A percentile compares a stretch with the other conserved stretches of the same genome.
Conservation (phyloP, 768 basidiomycete species). For the Lentinula aciculospora region DNA sequence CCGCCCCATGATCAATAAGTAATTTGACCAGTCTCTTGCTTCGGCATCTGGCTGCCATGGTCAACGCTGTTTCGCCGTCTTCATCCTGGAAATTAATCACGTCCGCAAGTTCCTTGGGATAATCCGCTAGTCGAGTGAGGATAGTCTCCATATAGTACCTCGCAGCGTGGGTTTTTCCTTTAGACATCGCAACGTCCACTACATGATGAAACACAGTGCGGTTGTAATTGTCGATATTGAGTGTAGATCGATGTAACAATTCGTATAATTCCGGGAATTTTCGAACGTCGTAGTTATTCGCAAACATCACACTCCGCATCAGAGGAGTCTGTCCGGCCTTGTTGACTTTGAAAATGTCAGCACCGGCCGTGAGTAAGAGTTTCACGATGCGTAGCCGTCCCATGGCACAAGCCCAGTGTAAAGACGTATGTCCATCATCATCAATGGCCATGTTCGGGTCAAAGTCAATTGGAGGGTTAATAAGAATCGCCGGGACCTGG, state of each 20-base stretch:
- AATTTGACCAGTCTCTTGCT: conserved; percentile 94
- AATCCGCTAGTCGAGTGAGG: conserved; percentile 79
- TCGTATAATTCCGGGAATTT: conserved; percentile 99
- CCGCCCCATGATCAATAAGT: conserved; percentile 92
- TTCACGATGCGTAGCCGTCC: conserved; percentile 95
- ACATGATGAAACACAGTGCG: conserved; percentile 98
- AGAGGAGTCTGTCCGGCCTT: conserved; percentile 94
- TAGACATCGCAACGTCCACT: conserved; percentile 94
- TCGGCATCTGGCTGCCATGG: conserved; percentile 92
- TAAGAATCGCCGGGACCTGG: conserved; percentile 82
- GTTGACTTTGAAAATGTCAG: conserved; percentile 96
- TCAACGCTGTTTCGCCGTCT: conserved; percentile 96
- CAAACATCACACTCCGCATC: conserved; percentile 99
- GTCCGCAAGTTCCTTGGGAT: conserved; percentile 93
- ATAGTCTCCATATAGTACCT: conserved; percentile 99
- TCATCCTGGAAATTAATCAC: conserved; percentile 99
- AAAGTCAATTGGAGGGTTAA: conserved; percentile 84
- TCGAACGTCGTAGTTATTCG: conserved; percentile 98
- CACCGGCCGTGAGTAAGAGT: conserved; percentile 86
- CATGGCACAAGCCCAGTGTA: conserved; percentile 99
- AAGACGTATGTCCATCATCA: conserved; percentile 93
- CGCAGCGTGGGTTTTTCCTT: conserved; percentile 96
- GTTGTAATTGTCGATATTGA: conserved; percentile 97
- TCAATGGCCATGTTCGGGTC: conserved; percentile 96
- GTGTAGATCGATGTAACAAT: conserved; percentile 92